Percentiles rank a stretch among this genome's conserved stretches.
Conservation (phyloP, 768 basidiomycete genomes). For the Austroboletus eburneus region DNA sequence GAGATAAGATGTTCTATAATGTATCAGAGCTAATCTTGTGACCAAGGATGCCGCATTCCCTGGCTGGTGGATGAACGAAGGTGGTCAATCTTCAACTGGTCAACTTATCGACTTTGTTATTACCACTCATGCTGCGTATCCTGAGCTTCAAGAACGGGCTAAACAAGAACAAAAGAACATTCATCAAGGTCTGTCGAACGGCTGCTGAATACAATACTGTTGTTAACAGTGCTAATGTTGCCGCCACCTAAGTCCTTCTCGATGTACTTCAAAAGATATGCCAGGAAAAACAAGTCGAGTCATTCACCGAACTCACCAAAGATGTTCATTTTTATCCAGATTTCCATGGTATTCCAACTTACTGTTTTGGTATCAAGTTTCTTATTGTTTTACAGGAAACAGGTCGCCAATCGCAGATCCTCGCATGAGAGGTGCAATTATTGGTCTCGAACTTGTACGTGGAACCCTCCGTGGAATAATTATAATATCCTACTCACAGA, state of each 20-base stretch:
- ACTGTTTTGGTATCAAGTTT: neutral
- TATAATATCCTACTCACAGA: neutral
- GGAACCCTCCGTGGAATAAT: neutral
- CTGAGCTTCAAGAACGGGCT: conserved; percentile 59
- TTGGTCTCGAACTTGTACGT: conserved; percentile 75
- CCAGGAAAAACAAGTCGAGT: conserved; percentile 48
- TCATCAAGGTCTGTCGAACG: conserved; percentile 41
- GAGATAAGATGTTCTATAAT: conserved; percentile 4
- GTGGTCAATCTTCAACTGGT: conserved; percentile 98
- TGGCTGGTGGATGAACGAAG: conserved; percentile 99
- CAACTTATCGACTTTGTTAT: conserved; percentile 91
- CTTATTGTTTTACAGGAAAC: conserved; percentile 58
- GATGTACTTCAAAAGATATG: conserved; percentile 67
- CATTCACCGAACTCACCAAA: conserved; percentile 80
- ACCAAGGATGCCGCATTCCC: conserved; percentile 79
- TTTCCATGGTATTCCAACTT: conserved; percentile 61
- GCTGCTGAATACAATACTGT: neutral
- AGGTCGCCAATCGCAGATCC: conserved; percentile 94
- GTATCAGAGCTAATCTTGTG: conserved; percentile 3
- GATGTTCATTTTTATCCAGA: conserved; percentile 95
- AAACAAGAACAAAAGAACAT: conserved; percentile 57
- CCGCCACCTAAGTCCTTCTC: conserved; percentile 52
- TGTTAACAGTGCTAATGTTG: neutral
- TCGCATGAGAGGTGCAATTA: conserved; percentile 90
- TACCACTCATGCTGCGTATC: conserved; percentile 84